phyloP scores from a whole-genome alignment of 2,329 filamentous ascomycete species.

The Neobulgaria alba region DNA sequence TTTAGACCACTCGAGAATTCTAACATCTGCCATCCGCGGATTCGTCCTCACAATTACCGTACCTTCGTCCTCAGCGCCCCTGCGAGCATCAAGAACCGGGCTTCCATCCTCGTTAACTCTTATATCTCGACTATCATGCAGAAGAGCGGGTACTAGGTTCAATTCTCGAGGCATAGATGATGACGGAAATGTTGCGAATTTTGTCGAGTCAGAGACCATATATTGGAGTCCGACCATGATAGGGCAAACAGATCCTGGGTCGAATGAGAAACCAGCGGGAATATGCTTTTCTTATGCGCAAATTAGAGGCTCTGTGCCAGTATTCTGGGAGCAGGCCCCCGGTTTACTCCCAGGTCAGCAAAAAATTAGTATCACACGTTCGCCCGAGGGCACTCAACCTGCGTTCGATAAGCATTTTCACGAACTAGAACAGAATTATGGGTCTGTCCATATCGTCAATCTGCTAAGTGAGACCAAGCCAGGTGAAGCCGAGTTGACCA shows the following conservation, averaged over 20 bases:
- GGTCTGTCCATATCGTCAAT: slow-evolving; percentile 87
- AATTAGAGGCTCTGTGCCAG: slow-evolving; percentile 81
- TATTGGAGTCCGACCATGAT: slow-evolving; percentile 65
- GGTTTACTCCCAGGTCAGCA: slow-evolving; percentile 86
- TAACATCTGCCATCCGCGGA: slow-evolving; percentile 89
- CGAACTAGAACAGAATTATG: slow-evolving; percentile 76
- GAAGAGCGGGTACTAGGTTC: slow-evolving; percentile 87
- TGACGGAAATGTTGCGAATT: slow-evolving; percentile 94
- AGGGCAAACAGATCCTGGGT: slow-evolving; percentile 8
- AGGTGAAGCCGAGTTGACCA: slow-evolving; percentile 75
- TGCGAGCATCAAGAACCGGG: slow-evolving; percentile 57
- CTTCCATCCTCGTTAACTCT: slow-evolving; percentile 78
- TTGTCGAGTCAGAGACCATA: slow-evolving; percentile 94
- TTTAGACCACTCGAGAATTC: slow-evolving; percentile 77
- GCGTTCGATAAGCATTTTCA: slow-evolving; percentile 95
- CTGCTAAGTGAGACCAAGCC: slow-evolving; percentile 84
- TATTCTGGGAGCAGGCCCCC: slow-evolving; percentile 94
- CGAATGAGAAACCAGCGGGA: slow-evolving; percentile 34
- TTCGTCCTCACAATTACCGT: slow-evolving; percentile 85
- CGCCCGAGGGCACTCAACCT: slow-evolving; percentile 81
- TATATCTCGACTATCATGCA: slow-evolving; percentile 85
- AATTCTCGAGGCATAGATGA: slow-evolving; percentile 97
- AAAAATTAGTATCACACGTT: slow-evolving; percentile 86
- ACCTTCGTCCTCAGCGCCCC: slow-evolving; percentile 64
- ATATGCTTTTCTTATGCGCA: slow-evolving; percentile 90